Evolutionary conservation across 805 yeast species (phyloP).

Genomic region (Pichia exigua): DNA sequence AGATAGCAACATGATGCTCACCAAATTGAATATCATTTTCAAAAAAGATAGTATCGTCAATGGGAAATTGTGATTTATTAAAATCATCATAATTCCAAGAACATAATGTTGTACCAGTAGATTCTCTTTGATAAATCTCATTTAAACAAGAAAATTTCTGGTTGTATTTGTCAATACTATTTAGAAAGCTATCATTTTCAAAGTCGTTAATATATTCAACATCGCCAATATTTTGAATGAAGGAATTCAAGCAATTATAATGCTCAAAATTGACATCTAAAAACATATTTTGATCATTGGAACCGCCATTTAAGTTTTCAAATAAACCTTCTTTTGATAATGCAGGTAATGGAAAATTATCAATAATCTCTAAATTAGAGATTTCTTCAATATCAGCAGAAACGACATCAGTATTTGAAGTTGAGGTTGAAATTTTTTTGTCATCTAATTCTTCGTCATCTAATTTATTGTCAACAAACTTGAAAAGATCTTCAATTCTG

Average conservation of each 20-base stretch:
- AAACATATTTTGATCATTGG: background rate
- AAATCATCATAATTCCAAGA: background rate
- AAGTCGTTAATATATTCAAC: background rate
- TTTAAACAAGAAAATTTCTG: background rate
- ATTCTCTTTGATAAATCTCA: background rate
- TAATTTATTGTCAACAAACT: too few species aligned
- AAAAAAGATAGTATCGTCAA: background rate
- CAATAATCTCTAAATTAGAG: background rate
- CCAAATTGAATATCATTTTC: background rate
- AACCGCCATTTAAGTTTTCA: background rate
- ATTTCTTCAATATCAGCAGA: background rate
- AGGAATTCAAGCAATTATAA: too few species aligned
- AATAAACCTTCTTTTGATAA: background rate
- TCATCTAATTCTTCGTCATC: too few species aligned
- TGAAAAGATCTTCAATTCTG: too few species aligned
- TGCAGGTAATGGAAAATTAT: background rate
- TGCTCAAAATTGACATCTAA: background rate
- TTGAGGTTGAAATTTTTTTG: too few species aligned
- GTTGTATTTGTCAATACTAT: background rate
- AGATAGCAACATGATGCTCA: background rate
- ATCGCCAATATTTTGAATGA: background rate
- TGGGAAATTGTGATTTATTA: background rate
- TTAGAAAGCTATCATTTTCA: background rate
- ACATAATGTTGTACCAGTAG: background rate
- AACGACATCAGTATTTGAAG: background rate